A percentile compares a stretch with the other conserved stretches of the same genome.
Evolutionary conservation across 176 grass and related monocot genomes (phyloP).

Genomic region (Paspalum notatum): DNA sequence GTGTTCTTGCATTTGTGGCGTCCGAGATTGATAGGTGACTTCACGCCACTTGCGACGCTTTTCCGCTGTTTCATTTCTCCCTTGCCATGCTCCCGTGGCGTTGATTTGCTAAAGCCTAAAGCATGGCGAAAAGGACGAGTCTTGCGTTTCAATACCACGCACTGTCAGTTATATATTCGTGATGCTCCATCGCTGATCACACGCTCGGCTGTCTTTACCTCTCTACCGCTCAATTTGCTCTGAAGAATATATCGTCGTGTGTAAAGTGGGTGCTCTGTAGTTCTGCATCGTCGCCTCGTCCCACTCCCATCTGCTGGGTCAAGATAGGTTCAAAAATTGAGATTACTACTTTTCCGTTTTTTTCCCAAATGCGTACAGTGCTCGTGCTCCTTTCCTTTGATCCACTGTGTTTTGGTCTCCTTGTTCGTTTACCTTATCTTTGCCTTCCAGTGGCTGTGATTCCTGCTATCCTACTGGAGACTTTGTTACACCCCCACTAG

Average conservation of each 20-base stretch:
- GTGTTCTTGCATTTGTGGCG: slow-evolving; percentile 7
- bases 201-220: slow-evolving; percentile 40
- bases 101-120: not conserved
- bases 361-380: not conserved
- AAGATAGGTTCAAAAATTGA: slow-evolving; percentile 18
- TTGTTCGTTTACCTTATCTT: slow-evolving; percentile 36
- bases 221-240: slow-evolving; percentile 48
- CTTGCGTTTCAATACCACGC: slow-evolving; percentile 31
- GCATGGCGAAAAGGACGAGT: slow-evolving; percentile 34
- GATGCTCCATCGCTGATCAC: slow-evolving; percentile 32
- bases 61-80: slow-evolving; percentile 11
- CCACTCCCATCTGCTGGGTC: slow-evolving; percentile 23
- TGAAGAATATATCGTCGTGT: slow-evolving; percentile 33
- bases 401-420: slow-evolving; percentile 23
- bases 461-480: slow-evolving; percentile 23
- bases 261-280: slow-evolving; percentile 21
- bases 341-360: slow-evolving; percentile 15
- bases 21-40: slow-evolving; percentile 47
- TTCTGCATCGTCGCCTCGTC: not conserved
- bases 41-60: slow-evolving; percentile 16
- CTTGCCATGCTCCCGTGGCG: slow-evolving; percentile 2
- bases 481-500: slow-evolving; percentile 25
- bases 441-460: slow-evolving; percentile 36
- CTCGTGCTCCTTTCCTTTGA: slow-evolving; percentile 12
- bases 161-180: slow-evolving; percentile 42